These are phyloP conservation scores for Ceratopteris richardii DNA, from an alignment of 75 land plant genomes.

Conservation along the genomic window DNA sequence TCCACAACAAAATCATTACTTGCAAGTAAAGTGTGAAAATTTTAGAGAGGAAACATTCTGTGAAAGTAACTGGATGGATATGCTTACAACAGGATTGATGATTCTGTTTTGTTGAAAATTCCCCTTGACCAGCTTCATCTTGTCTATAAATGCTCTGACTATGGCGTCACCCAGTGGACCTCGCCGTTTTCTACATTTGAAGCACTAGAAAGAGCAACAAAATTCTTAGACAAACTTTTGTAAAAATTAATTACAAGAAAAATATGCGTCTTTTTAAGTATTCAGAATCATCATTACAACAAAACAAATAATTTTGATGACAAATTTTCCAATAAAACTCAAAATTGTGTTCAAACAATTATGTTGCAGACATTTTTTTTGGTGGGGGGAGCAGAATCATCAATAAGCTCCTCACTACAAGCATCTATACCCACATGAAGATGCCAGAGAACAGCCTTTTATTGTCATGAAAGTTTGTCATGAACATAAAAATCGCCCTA, in stretches of 20 bases:
- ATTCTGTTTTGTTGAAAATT: neutral
- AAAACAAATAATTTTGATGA: too few species aligned
- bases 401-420: too few species aligned
- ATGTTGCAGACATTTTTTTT: too few species aligned
- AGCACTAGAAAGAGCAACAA: constrained; percentile 15
- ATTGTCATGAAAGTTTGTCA: too few species aligned
- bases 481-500: too few species aligned
- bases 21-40: too few species aligned
- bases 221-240: neutral
- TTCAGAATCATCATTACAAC: neutral
- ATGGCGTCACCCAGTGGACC: constrained; percentile 38
- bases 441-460: too few species aligned
- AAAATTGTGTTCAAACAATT: too few species aligned
- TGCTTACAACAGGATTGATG: constrained; percentile 3
- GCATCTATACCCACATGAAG: too few species aligned
- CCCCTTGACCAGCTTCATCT: constrained; percentile 15
- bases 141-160: constrained; percentile 36
- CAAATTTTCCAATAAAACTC: too few species aligned
- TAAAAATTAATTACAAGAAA: neutral
- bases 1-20: neutral
- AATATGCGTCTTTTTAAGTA: neutral
- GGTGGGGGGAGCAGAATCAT: too few species aligned
- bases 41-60: neutral
- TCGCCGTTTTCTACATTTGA: constrained; percentile 30
- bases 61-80: neutral